Evolutionary conservation across 495 filamentous ascomycete genomes (phyloP).

Genomic region (Hypoxylon lenormandii): DNA sequence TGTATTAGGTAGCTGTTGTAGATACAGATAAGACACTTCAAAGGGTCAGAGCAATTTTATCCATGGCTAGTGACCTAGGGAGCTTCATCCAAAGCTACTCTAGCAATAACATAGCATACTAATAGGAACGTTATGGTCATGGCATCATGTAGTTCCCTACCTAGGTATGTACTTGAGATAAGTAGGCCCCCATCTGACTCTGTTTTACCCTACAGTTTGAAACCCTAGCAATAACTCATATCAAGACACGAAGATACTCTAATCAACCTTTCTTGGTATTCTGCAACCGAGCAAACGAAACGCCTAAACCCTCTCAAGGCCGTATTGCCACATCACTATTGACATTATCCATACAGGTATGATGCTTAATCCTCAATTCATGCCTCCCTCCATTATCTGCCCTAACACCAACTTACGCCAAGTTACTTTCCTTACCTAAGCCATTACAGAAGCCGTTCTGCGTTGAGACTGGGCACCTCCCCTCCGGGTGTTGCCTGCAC

Average conservation of each 20-base stretch:
- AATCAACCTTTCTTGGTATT: not conserved
- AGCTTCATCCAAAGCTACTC: too few relatives aligned
- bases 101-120: too few relatives aligned
- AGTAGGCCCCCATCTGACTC: too few relatives aligned
- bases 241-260: not conserved
- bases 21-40: too few relatives aligned
- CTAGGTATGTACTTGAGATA: too few relatives aligned
- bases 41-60: too few relatives aligned
- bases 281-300: not conserved
- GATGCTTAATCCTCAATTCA: not conserved
- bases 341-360: constrained; percentile 20
- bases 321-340: constrained; percentile 23
- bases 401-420: not conserved
- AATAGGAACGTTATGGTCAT: not conserved
- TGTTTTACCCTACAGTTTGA: not conserved
- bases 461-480: constrained; percentile 38
- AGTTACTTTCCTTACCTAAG: constrained; percentile 8
- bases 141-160: too few relatives aligned
- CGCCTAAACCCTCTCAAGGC: not conserved
- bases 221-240: not conserved
- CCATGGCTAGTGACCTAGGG: too few relatives aligned
- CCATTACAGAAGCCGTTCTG: constrained; percentile 35
- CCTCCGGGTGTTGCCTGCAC: constrained; percentile 30
- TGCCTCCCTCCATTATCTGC: constrained; percentile 1
- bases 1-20: too few relatives aligned